Percentiles rank a stretch among this genome's conserved stretches.
Evolutionary conservation across 2,329 filamentous ascomycete species (phyloP).

Genomic region (Neonectria ditissima): DNA sequence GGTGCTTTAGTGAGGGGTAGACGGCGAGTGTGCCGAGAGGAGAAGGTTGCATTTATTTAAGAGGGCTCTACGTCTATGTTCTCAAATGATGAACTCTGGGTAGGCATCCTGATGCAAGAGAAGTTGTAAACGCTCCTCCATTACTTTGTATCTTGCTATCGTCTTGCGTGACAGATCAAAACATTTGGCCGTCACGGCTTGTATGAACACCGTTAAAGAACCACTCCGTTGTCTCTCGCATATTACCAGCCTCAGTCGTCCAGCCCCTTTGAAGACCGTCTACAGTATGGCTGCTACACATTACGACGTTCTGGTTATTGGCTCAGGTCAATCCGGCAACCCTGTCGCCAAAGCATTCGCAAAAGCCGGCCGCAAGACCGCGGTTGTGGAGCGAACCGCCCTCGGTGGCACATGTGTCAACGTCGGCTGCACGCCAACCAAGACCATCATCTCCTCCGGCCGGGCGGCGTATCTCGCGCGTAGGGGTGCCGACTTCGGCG

Average conservation of each 20-base stretch:
- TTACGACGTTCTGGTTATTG: slow-evolving; percentile 58
- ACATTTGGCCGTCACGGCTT: not conserved
- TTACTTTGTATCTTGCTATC: not conserved
- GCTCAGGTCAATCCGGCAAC: slow-evolving; percentile 65
- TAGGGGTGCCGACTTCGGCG: slow-evolving; percentile 59
- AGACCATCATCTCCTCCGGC: slow-evolving; percentile 67
- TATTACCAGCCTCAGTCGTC: not conserved
- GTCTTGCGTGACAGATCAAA: too few relatives aligned
- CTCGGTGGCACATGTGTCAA: slow-evolving; percentile 67
- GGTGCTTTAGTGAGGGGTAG: slow-evolving; percentile 40
- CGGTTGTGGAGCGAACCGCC: slow-evolving; percentile 60
- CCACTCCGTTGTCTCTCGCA: slow-evolving; percentile 1
- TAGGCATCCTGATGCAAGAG: not conserved
- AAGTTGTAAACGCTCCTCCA: not conserved
- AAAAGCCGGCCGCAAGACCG: slow-evolving; percentile 56
- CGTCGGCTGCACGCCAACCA: slow-evolving; percentile 68
- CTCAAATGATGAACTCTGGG: not conserved
- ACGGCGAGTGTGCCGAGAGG: slow-evolving; percentile 11
- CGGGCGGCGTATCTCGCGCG: slow-evolving; percentile 59
- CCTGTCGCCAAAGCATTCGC: slow-evolving; percentile 62
- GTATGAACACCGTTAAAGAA: slow-evolving; percentile 3
- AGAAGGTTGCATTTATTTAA: not conserved
- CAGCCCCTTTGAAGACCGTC: not conserved
- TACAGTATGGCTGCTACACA: slow-evolving; percentile 35
- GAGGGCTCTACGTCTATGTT: not conserved